Percentiles rank a stretch among this genome's conserved stretches.
phyloP scores from a whole-genome alignment of 1,139 yeast species.

The Meyerozyma guilliermondii region DNA sequence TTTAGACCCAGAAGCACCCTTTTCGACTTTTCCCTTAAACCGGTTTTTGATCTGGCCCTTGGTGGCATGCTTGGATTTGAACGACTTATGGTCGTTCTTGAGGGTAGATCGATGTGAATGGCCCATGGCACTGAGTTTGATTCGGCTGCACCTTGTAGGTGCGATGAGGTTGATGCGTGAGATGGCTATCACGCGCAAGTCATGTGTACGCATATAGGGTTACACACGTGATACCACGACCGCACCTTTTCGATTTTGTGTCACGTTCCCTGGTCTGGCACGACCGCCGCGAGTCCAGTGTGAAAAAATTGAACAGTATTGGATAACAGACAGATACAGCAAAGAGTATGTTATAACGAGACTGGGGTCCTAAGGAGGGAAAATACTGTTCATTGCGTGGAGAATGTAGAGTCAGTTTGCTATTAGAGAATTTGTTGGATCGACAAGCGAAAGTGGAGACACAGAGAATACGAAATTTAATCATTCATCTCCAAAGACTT shows the following conservation, averaged over 20 bases:
- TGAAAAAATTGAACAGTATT: constrained; percentile 1
- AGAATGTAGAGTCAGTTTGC: neutral
- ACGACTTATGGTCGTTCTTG: constrained; percentile 81
- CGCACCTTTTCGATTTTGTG: neutral
- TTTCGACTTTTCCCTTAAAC: constrained; percentile 86
- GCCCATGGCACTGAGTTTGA: constrained; percentile 44
- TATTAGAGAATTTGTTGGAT: neutral
- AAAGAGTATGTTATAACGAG: neutral
- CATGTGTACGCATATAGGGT: constrained; percentile 7
- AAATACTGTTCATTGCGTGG: neutral
- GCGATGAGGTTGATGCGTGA: constrained; percentile 6
- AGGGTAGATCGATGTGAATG: constrained; percentile 79
- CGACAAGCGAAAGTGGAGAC: neutral
- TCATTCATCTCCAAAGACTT: neutral
- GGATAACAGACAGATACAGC: constrained; percentile 2
- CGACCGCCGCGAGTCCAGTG: constrained; percentile 1
- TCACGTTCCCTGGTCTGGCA: constrained; percentile 1
- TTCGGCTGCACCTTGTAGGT: constrained; percentile 5
- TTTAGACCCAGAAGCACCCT: constrained; percentile 24
- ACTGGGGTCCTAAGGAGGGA: neutral
- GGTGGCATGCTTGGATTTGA: constrained; percentile 88
- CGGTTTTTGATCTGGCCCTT: constrained; percentile 80
- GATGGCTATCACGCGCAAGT: constrained; percentile 1
- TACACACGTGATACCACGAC: constrained; percentile 1
- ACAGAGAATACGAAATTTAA: neutral